These are phyloP conservation scores for Oryza nivara DNA, from an alignment of 176 grass and related monocot species.

Conservation along the genomic window DNA sequence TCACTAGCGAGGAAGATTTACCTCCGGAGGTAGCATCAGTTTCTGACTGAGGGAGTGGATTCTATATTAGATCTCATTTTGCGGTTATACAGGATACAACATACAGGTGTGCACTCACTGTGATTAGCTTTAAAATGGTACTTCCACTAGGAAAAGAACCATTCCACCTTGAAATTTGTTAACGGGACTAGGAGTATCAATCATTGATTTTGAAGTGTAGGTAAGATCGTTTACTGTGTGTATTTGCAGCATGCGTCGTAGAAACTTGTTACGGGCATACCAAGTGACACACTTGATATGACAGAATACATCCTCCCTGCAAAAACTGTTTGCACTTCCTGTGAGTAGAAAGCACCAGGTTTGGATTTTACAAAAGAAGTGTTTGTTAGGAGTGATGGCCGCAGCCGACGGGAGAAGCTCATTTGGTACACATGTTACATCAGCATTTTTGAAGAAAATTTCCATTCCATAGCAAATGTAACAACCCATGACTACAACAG, in stretches of 20 bases:
- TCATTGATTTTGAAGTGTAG: neutral
- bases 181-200: neutral
- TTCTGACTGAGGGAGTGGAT: conserved; percentile 37
- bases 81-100: conserved; percentile 16
- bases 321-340: neutral
- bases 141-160: neutral
- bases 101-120: neutral
- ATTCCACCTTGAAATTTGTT: neutral
- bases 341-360: neutral
- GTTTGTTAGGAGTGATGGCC: neutral
- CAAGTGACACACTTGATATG: neutral
- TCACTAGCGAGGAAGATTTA: conserved; percentile 54
- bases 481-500: neutral
- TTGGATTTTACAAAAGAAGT: neutral
- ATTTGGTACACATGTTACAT: neutral
- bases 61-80: conserved; percentile 37
- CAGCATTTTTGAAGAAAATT: neutral
- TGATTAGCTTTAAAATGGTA: neutral
- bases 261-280: neutral
- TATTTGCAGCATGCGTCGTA: neutral
- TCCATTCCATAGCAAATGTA: conserved; percentile 4
- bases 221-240: neutral
- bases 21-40: conserved; percentile 45
- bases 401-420: neutral
- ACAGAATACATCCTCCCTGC: neutral